Evolutionary conservation across 306 rosid species (phyloP).

Genomic region (Glycine soja): DNA sequence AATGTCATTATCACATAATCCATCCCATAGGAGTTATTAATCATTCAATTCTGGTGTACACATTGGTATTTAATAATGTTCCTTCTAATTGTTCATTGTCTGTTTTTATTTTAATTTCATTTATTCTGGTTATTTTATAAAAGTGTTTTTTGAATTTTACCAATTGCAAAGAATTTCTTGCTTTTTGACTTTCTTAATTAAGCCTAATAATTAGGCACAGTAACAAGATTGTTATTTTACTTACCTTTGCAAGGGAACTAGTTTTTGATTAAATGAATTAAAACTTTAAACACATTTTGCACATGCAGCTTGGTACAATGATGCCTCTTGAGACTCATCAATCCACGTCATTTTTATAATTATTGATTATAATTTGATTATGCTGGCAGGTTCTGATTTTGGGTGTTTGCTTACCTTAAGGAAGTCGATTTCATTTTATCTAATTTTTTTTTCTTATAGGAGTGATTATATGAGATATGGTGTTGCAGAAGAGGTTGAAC

Average conservation of each 20-base stretch:
- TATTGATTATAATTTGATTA: constrained; percentile 41
- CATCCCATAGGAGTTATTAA: background rate
- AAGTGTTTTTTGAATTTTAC: background rate
- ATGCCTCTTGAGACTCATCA: background rate
- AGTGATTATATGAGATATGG: constrained; percentile 64
- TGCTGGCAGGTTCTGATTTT: constrained; percentile 50
- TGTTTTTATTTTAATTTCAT: background rate
- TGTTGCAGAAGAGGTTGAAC: constrained; percentile 61
- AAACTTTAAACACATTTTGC: constrained; percentile 28
- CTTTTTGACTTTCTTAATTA: background rate
- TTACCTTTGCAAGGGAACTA: constrained; percentile 37
- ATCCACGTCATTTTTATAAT: background rate
- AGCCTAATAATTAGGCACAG: background rate
- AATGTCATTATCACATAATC: constrained; percentile 21
- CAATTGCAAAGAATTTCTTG: background rate
- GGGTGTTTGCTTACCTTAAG: constrained; percentile 36
- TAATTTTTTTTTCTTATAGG: constrained; percentile 57
- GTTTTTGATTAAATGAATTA: constrained; percentile 24
- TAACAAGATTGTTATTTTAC: constrained; percentile 15
- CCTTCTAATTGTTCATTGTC: background rate
- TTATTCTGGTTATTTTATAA: background rate
- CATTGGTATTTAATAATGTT: constrained; percentile 2
- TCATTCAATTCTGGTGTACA: constrained; percentile 31
- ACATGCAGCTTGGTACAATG: constrained; percentile 18
- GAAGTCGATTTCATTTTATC: constrained; percentile 49